Base-by-base conservation (phyloP, 2,329 filamentous ascomycete species). In the Rutstroemia sp. region DNA sequence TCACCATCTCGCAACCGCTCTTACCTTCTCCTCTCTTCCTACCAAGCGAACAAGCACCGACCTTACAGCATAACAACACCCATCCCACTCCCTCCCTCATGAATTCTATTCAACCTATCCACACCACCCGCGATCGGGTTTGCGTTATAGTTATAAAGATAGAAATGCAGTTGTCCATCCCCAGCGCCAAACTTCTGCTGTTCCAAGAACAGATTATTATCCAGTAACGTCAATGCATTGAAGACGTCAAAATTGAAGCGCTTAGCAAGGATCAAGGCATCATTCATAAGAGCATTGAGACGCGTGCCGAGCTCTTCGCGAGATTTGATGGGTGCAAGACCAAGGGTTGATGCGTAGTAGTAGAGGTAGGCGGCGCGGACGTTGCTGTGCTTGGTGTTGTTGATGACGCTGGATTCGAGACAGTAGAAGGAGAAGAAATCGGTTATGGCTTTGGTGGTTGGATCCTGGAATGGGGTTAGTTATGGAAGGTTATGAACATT, bases 351-450 rank as follows among this genome's bases (percentile, higher is more conserved):
- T 57, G 89, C 94, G 70, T 99, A 99, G 78, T 99, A 99, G 76
- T 92, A 99, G 55, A 97, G 81, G 73, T 99, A 99, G 30, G 94
- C 94, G 3, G 92, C 94, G 63, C 86, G 87, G 67, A 99, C 84
- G 57, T 84, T 82, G 58, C 83, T 80, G 74, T 95, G 87, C 70
- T 88, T 88, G 47, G 82, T 76, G 68, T 90, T 84, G 64, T 87
- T 85, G 66, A 99, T 95, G 57, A 96, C 88, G 1, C 90, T 94
- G 16, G 91, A 96, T 70, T 96, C 91, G 37, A 99, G 86, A 68
- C 84, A 86, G 78, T 97, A 99, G 75, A 97, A 99, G 39, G 91
- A 96, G 75, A 96, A 87, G 75, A 96, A 96, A 73, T 99, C 94
- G 39, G 90, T 96, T 68, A 99, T 89, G 65, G 90, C 90, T 60